A percentile compares a stretch with the other conserved stretches of the same genome.
Conservation (phyloP, 2,329 filamentous ascomycete genomes). For the Geosmithia morbida region DNA sequence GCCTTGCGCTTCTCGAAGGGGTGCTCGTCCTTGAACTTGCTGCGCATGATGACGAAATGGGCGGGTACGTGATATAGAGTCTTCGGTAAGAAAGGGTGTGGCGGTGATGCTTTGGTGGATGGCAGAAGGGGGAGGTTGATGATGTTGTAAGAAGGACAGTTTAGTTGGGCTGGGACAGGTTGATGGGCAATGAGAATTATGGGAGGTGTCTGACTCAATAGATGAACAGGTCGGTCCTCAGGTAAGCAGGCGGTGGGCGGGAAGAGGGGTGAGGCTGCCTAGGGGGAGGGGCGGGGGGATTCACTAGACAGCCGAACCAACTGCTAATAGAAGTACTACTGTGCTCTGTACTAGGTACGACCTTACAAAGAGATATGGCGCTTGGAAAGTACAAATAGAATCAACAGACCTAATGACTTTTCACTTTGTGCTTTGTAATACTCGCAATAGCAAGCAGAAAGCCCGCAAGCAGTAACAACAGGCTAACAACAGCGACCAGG, state of each 20-base stretch:
- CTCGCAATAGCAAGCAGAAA: background rate
- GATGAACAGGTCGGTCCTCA: background rate
- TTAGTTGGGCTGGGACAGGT: background rate
- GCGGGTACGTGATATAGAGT: constrained; percentile 3
- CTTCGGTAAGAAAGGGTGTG: background rate
- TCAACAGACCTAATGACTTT: background rate
- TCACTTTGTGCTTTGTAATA: background rate
- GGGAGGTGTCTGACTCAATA: background rate
- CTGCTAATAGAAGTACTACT: too few species aligned
- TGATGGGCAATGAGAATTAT: background rate
- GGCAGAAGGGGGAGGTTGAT: background rate
- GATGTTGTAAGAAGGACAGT: constrained; percentile 3
- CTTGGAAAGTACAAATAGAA: too few species aligned
- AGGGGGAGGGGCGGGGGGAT: background rate
- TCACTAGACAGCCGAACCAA: too few species aligned
- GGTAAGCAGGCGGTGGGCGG: constrained; percentile 1
- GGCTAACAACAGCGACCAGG: background rate
- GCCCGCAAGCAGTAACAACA: background rate
- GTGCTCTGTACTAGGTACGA: too few species aligned
- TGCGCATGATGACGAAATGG: constrained; percentile 60
- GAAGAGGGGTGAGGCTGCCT: background rate
- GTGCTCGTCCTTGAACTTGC: constrained; percentile 99
- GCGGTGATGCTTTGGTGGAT: background rate
- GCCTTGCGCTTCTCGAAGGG: constrained; percentile 99
- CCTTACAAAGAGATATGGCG: too few species aligned